Conservation (phyloP, 140 eudicot species). For the Stevia rebaudiana region DNA sequence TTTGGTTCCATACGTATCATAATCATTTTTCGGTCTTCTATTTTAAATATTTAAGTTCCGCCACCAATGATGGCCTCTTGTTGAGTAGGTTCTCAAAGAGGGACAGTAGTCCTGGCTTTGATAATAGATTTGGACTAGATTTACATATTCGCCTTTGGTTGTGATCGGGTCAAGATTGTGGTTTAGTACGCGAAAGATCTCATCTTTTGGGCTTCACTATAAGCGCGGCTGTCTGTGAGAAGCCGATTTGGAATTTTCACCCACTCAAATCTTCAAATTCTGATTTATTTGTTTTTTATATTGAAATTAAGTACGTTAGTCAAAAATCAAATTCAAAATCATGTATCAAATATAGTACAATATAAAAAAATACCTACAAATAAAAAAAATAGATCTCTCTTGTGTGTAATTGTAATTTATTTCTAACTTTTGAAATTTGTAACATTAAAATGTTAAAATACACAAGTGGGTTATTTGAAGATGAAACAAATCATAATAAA, state of each 20-base stretch:
- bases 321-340: neutral
- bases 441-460: neutral
- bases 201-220: constrained; percentile 27
- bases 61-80: too few relatives aligned
- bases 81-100: too few relatives aligned
- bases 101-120: too few relatives aligned
- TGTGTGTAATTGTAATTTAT: neutral
- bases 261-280: constrained; percentile 37
- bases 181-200: constrained; percentile 6
- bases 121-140: constrained; percentile 55
- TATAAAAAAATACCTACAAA: neutral
- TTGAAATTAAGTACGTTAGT: constrained; percentile 25
- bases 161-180: neutral
- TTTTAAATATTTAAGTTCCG: too few relatives aligned
- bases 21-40: too few relatives aligned
- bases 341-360: neutral
- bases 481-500: neutral
- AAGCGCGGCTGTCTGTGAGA: constrained; percentile 39
- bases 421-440: neutral
- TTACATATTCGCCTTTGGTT: constrained; percentile 63
- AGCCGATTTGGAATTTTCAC: constrained; percentile 31
- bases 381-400: neutral
- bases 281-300: constrained; percentile 35
- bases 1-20: too few relatives aligned
- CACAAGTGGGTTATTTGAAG: too few relatives aligned